These are phyloP conservation scores for Tolypocladium nubicola DNA, from an alignment of 2,329 filamentous ascomycete species.

Conservation along the genomic window DNA sequence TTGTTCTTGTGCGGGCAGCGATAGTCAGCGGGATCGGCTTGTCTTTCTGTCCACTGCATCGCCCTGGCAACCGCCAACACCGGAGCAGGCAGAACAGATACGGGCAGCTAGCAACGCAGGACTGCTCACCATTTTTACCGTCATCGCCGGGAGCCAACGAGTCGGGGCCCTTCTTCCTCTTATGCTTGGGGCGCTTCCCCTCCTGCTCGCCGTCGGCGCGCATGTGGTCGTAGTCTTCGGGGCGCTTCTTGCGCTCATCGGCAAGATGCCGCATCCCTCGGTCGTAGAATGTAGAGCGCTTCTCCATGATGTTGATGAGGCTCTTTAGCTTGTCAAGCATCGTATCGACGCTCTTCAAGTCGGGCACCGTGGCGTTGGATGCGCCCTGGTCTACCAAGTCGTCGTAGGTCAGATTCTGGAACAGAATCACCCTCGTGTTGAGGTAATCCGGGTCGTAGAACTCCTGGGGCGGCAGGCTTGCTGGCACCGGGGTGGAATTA, in stretches of 20 bases:
- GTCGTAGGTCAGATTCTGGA: slow-evolving; percentile 53
- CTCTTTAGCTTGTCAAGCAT: slow-evolving; percentile 53
- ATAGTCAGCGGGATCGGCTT: not conserved
- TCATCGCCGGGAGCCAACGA: slow-evolving; percentile 44
- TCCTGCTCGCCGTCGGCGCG: slow-evolving; percentile 38
- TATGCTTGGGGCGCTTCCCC: slow-evolving; percentile 54
- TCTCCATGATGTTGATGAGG: slow-evolving; percentile 56
- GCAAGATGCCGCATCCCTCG: slow-evolving; percentile 62
- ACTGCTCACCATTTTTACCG: slow-evolving; percentile 17
- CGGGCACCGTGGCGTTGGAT: slow-evolving; percentile 47
- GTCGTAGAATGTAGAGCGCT: slow-evolving; percentile 58
- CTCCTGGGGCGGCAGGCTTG: slow-evolving; percentile 43
- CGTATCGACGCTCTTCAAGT: slow-evolving; percentile 52
- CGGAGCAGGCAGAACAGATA: not conserved
- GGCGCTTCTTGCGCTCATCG: slow-evolving; percentile 50
- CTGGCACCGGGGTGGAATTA: slow-evolving; percentile 59
- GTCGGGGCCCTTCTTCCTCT: slow-evolving; percentile 67
- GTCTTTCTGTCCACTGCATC: not conserved
- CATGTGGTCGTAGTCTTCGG: slow-evolving; percentile 40
- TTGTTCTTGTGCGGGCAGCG: slow-evolving; percentile 30
- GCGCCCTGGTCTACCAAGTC: slow-evolving; percentile 56
- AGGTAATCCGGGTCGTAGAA: slow-evolving; percentile 54
- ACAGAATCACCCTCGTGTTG: slow-evolving; percentile 48
- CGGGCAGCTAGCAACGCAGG: not conserved
- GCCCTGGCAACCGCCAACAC: not conserved